Percentiles rank a stretch among this genome's conserved stretches.
Evolutionary conservation across 495 filamentous ascomycete genomes (phyloP).

Genomic region (Aspergillus saccharolyticus): DNA sequence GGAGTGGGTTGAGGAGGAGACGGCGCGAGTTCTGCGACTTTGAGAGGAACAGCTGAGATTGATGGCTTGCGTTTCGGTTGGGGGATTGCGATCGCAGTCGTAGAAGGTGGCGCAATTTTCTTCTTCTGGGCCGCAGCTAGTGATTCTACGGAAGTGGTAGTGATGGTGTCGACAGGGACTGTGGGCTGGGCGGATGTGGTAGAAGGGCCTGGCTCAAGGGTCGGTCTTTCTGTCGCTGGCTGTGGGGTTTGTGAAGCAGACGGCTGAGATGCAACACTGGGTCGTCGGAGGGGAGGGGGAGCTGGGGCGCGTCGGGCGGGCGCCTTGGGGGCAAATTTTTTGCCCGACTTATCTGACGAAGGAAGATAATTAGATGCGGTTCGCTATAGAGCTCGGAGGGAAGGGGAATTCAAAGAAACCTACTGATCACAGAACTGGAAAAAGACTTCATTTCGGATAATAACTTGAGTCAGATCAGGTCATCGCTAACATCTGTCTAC

Average conservation of each 20-base stretch:
- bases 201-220: conserved; percentile 17
- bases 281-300: conserved; percentile 31
- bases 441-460: conserved; percentile 43
- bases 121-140: conserved; percentile 9
- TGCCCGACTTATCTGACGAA: conserved; percentile 48
- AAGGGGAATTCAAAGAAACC: conserved; percentile 13
- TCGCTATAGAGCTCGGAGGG: background rate
- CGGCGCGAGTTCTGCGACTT: conserved; percentile 12
- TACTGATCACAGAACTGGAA: conserved; percentile 56
- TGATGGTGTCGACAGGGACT: conserved; percentile 13
- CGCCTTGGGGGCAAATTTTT: conserved; percentile 52
- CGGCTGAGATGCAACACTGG: conserved; percentile 35
- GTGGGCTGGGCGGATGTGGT: conserved; percentile 20
- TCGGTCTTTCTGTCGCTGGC: conserved; percentile 20
- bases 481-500: conserved; percentile 15
- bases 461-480: conserved; percentile 7
- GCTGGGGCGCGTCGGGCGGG: conserved; percentile 41
- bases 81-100: conserved; percentile 28
- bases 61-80: conserved; percentile 28
- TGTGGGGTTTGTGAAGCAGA: conserved; percentile 33
- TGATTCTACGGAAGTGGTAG: conserved; percentile 19
- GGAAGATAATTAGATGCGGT: conserved; percentile 2
- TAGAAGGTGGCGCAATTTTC: conserved; percentile 1
- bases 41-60: conserved; percentile 12
- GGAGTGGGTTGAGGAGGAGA: conserved; percentile 14